Evolutionary conservation across 1,284 basidiomycete species (phyloP).

Genomic region (Ganoderma lucidum): DNA sequence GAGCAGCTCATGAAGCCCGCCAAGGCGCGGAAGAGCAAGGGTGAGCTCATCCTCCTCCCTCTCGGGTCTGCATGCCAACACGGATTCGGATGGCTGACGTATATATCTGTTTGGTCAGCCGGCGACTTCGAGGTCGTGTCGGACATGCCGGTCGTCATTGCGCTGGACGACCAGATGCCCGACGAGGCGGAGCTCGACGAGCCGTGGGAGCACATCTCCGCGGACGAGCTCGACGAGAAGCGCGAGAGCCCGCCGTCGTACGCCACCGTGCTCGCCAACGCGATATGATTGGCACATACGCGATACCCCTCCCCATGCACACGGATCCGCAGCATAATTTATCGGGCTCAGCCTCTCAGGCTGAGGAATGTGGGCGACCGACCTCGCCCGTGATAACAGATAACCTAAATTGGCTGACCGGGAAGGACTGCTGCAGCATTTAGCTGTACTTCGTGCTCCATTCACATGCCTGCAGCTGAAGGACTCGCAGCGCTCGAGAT

Average conservation of each 20-base stretch:
- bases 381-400: not conserved
- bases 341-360: not conserved
- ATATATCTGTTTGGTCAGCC: constrained; percentile 27
- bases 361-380: not conserved
- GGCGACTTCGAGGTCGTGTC: constrained; percentile 63
- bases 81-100: constrained; percentile 1
- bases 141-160: constrained; percentile 58
- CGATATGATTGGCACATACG: constrained; percentile 23
- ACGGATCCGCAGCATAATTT: not conserved
- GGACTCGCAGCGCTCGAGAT: not conserved
- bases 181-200: constrained; percentile 51
- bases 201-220: constrained; percentile 62
- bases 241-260: constrained; percentile 45
- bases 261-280: constrained; percentile 48
- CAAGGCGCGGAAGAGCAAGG: constrained; percentile 51
- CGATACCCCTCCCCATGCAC: constrained; percentile 3
- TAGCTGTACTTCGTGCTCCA: not conserved
- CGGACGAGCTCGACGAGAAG: constrained; percentile 48
- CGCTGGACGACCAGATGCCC: constrained; percentile 55
- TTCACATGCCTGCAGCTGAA: not conserved
- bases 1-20: constrained; percentile 50
- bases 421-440: not conserved
- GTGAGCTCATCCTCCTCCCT: constrained; percentile 36
- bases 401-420: not conserved
- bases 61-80: not conserved